Conservation (phyloP, 495 filamentous ascomycete species). For the Tuber brumale region DNA sequence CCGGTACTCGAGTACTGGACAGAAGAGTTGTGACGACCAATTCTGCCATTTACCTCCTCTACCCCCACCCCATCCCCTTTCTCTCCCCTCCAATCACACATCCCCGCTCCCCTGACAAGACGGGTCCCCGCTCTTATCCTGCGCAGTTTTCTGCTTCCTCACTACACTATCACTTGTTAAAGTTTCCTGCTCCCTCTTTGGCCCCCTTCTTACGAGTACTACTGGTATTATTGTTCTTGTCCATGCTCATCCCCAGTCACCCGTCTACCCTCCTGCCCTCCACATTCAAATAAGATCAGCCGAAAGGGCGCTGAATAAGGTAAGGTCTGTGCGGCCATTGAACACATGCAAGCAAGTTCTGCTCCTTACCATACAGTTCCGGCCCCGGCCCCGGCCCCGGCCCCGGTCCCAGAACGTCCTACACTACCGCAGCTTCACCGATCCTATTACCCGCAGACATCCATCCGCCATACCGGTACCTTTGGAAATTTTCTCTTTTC, state of each 20-base stretch:
- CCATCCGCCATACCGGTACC: background rate
- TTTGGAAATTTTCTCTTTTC: background rate
- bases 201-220: background rate
- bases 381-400: background rate
- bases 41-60: background rate
- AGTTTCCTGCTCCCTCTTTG: background rate
- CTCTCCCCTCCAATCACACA: background rate
- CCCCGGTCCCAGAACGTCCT: background rate
- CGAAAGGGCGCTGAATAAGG: background rate
- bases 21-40: background rate
- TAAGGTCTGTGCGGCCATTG: background rate
- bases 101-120: background rate
- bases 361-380: background rate
- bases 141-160: background rate
- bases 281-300: background rate
- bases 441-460: background rate
- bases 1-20: background rate
- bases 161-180: background rate
- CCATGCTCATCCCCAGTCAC: background rate
- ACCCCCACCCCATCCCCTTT: background rate
- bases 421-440: background rate
- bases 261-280: background rate
- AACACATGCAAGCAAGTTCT: background rate
- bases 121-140: background rate
- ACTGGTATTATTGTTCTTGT: background rate